Conservation (phyloP, 345 rosid species). For the Brassica juncea region DNA sequence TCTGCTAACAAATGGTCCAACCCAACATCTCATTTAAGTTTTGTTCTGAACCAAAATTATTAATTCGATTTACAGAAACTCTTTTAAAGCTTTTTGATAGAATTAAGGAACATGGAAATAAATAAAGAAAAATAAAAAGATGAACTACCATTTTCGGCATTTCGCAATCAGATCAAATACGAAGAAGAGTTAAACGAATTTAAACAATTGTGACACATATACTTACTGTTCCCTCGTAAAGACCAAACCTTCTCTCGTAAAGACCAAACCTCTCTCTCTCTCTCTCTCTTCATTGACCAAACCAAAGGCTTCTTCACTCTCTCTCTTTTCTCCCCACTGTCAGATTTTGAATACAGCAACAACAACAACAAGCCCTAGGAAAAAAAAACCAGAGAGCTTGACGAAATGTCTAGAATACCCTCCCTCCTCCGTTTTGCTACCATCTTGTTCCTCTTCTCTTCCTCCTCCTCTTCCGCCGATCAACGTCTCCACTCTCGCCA, state of each 20-base stretch:
- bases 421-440: neutral
- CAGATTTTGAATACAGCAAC: conserved; percentile 40
- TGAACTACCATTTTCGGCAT: neutral
- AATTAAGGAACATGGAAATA: conserved; percentile 31
- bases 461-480: conserved; percentile 36
- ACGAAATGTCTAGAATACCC: conserved; percentile 28
- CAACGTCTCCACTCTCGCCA: conserved; percentile 44
- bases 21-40: conserved; percentile 20
- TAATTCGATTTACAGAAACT: neutral
- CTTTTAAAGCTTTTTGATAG: neutral
- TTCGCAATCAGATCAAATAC: conserved; percentile 15
- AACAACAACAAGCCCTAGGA: conserved; percentile 7
- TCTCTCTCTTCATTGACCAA: conserved; percentile 26
- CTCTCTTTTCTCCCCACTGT: conserved; percentile 33
- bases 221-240: conserved; percentile 24
- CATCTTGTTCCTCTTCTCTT: conserved; percentile 15
- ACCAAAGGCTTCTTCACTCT: conserved; percentile 23
- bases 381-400: neutral
- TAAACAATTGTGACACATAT: neutral
- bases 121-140: neutral
- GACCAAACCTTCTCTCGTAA: conserved; percentile 9
- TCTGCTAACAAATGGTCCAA: conserved; percentile 36
- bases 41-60: neutral
- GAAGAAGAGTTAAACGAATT: neutral
- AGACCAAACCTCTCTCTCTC: neutral